Conservation (phyloP, 2,329 filamentous ascomycete species). For the Endocalyx cinctus region DNA sequence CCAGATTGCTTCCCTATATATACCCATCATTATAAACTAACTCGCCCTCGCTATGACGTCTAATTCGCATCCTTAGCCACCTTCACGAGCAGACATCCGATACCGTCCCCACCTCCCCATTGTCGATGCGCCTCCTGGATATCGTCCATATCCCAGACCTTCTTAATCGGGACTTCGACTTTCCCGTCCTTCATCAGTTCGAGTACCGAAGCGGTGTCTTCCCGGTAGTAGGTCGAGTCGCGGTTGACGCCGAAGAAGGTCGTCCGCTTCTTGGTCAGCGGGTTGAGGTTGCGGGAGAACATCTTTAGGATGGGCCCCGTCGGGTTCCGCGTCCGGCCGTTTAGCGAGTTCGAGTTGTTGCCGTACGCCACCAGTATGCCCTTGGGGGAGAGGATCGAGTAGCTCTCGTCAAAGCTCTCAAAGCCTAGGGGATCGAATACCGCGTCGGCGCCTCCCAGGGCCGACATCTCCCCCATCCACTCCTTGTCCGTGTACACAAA, state of each 20-base stretch:
- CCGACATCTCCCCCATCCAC: conserved; percentile 42
- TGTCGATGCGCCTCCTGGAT: conserved; percentile 32
- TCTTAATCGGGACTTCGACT: conserved; percentile 33
- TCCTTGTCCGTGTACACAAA: conserved; percentile 45
- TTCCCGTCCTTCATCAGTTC: conserved; percentile 25
- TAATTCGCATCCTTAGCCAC: no score
- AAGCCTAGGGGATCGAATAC: conserved; percentile 35
- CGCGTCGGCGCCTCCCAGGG: conserved; percentile 40
- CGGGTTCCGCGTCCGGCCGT: conserved; percentile 16
- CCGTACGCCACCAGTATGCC: conserved; percentile 38
- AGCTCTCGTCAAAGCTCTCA: conserved; percentile 47
- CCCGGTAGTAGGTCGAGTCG: conserved; percentile 27
- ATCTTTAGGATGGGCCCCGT: conserved; percentile 25
- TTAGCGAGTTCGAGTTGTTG: conserved; percentile 29
- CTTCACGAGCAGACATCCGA: no score
- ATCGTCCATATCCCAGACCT: conserved; percentile 36
- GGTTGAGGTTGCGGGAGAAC: conserved; percentile 19
- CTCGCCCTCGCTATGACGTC: no score
- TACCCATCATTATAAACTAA: no score
- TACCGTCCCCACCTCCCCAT: conserved; percentile 30
- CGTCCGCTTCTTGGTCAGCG: conserved; percentile 22
- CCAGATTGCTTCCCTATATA: no score
- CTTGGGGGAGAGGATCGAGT: conserved; percentile 34
- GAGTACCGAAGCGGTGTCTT: conserved; percentile 27
- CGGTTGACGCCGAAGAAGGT: conserved; percentile 32